Evolutionary conservation across 108 stramenopile species (phyloP), one percentile per base, ranked within the genome.

Genomic region (Nitzschia inconspicua): DNA sequence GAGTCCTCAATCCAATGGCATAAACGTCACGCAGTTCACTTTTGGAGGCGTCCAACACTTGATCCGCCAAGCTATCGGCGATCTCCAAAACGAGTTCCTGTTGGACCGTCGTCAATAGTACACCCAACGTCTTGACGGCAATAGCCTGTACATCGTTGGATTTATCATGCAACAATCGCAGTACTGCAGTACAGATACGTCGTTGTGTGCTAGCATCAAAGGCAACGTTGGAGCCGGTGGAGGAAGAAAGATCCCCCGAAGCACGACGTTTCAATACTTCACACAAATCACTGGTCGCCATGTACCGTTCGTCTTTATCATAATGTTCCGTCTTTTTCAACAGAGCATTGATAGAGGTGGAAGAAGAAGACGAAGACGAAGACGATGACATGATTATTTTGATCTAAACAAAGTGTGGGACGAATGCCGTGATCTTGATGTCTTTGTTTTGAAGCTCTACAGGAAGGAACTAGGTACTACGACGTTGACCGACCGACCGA

Each of bases 211-310:
- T 60, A 23, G 86, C 39, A 59, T 95, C 93, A 46, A 92, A 68
- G 5, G 47, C 14, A 3, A 25, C 5, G 23, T 39, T 39, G 0
- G 37, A 39, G 4, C 36, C 44, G 37, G 44, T 11, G 9, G 57
- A 44, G 10, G 52, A 30, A 30, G 64, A 26, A 29, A 31, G 48
- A 24, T 29, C 39, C 5, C 34, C 49, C 20, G 26, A 69, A 36
- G 31, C 51, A 10, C 77, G 54, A 14, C 81, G 78, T 62, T 88
- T 86, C 46, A 99, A 77, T 35, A 91, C 81, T 37, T 86, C 89
- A 70, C 95, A 96, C 28, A 99, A 76, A 75, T 99, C 98, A 29
- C 82, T 91, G 41, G 94, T 96, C 28, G 98, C 98, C 98, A 99
- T 99, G 78, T 96, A 99, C 13, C 98, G 94, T 66, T 97, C 97